Base-by-base conservation (phyloP, 495 filamentous ascomycete genomes). In the Durotheca rogersii region DNA sequence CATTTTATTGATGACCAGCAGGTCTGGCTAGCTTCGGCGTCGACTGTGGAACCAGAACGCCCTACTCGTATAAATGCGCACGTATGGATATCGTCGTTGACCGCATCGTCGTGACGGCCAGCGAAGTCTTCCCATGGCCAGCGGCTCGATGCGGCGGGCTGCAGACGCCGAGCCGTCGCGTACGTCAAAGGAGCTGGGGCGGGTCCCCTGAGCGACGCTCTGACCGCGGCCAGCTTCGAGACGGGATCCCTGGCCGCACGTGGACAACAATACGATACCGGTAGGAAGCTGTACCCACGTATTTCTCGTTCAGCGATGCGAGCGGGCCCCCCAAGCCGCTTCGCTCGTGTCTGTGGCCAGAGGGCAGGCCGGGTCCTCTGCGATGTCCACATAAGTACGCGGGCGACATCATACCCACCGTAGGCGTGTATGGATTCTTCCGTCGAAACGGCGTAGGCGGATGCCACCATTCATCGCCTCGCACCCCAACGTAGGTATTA, bases 231-330 rank as follows among this genome's bases (percentile, higher is more conserved):
- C 35, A 38, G 30, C 18, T 32, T 30, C 23, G 19, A 32, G 25
- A 35, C 17, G 3, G 9, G 34, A 58, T 59, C 56, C 56, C 50
- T 59, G 56, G 32, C 25, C 29, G 32, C 56, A 59, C 56, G 56
- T 59, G 56, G 53, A 25, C 6, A n/a, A 23, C 32, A 36, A 43
- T 42, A 38, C 21, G 3, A 41, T 50, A 43, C 43, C 31, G 23
- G 9, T 27, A 27, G 4, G 23, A 9, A 27, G 23, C n/a, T 27
- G 23, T 4, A 27, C 9, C 9, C 23, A 27, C 9, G 4, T 4
- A 27, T 27, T 51, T 48, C 50, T 41, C 34, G 30, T 54, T 50
- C 12, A 34, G 41, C 23, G 37, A 34, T 23, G 40, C 14, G 6
- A 27, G 23, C 9, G 4, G 9, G 23, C 17, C n/a, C 33, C 17